Base-by-base conservation (phyloP, 2,329 filamentous ascomycete species). In the Bipolaris gigantea region DNA sequence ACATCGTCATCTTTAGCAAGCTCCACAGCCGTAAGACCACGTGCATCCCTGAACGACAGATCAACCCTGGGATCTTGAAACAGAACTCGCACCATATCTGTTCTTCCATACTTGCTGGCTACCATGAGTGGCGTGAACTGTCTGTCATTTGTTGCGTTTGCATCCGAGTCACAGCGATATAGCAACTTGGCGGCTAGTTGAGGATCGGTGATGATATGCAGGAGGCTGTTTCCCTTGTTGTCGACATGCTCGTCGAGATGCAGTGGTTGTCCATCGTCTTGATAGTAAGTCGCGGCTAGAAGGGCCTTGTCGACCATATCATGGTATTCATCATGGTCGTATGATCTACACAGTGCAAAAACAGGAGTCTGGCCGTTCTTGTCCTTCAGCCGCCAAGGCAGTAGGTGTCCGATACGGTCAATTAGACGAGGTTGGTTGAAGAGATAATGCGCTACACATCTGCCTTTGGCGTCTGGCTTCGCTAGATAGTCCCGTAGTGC, bases 1-100 rank as follows among this genome's bases (percentile, higher is more conserved):
- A 99, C 90, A 63, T 99, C 94, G 70, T 99, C 94, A 66, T 99
- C 95, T 72, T 99, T 99, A 45, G 95, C 94, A 42, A 99, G 81
- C 74, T 99, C 94, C 6, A 97, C 92, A 7, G 94, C 94, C 7
- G 93, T 97, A 64, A 99, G 80, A 0, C 94, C 94, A 55, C 94
- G 85, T 15, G 90, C 77, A 72, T 99, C 95, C 72, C 89, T 89
- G 27, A 92, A 85, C 38, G 88, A 86, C 13, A 93, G 77, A 70
- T 99, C 94, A 4, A 97, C 91, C 63, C 95, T 82, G 21, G 90
- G 85, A 70, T 99, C 94, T 38, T 88, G 84, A 73, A 96, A 97
- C 5, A 99, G 81, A 9, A 88, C 87, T 54, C 92, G 83, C 16
- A 99, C 93, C 80, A 96, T 90, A 65, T 97, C 94, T 49, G 96